Percentiles rank a stretch among this genome's conserved stretches.
These are phyloP conservation scores for Xanthoconium separans DNA, from an alignment of 1,284 basidiomycete species.

Conservation along the genomic window DNA sequence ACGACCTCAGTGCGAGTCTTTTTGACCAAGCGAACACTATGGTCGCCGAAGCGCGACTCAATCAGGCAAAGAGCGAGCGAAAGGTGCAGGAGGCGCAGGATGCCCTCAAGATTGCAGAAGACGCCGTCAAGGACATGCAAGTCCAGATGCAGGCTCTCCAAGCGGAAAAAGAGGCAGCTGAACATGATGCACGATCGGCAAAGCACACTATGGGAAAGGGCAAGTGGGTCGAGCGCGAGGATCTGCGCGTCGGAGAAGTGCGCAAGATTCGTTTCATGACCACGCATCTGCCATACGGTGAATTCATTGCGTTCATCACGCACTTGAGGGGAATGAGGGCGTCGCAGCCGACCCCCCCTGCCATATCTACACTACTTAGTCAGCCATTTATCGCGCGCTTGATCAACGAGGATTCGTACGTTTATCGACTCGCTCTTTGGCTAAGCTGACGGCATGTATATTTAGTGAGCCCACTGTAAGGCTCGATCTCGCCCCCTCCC, in stretches of 20 bases:
- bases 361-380: constrained; percentile 68
- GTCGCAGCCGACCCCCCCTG: constrained; percentile 52
- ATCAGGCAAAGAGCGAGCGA: constrained; percentile 73
- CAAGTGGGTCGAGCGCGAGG: constrained; percentile 56
- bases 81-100: constrained; percentile 81
- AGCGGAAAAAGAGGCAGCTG: constrained; percentile 60
- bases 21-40: constrained; percentile 90
- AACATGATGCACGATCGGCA: constrained; percentile 50
- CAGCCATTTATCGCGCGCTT: constrained; percentile 86
- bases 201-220: constrained; percentile 59
- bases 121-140: constrained; percentile 83
- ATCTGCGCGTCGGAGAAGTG: constrained; percentile 19
- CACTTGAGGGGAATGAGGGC: constrained; percentile 79
- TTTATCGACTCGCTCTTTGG: constrained; percentile 25
- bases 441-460: constrained; percentile 9
- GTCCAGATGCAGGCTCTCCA: constrained; percentile 76
- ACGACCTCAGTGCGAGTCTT: constrained; percentile 87
- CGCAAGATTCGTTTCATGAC: constrained; percentile 49
- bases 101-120: constrained; percentile 82
- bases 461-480: constrained; percentile 84
- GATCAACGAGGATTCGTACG: constrained; percentile 84
- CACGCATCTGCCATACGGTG: constrained; percentile 78
- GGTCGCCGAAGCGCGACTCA: constrained; percentile 89
- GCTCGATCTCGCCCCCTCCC: constrained; percentile 89
- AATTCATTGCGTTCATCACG: constrained; percentile 81